Conservation (phyloP, 768 basidiomycete species). For the Lentinula boryana region DNA sequence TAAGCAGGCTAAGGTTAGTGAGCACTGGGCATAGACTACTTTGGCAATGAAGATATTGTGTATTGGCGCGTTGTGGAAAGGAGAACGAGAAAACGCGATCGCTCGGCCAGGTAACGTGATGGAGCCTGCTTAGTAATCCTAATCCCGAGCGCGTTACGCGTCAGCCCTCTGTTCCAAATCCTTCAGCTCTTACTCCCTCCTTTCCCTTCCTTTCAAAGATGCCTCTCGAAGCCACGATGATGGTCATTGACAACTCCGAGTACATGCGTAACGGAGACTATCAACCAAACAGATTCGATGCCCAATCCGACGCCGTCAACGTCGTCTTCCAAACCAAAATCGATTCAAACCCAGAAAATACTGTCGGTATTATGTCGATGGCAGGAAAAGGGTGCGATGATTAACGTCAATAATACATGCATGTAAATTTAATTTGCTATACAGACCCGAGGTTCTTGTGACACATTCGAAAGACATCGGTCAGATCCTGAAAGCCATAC, state of each 20-base stretch:
- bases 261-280: conserved; percentile 97
- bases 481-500: conserved; percentile 78
- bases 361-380: conserved; percentile 98
- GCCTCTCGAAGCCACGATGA: conserved; percentile 97
- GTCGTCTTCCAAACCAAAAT: conserved; percentile 90
- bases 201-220: conserved; percentile 39
- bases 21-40: no score
- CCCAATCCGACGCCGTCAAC: conserved; percentile 89
- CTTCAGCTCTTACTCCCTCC: background rate
- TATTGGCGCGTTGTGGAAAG: background rate
- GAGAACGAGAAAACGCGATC: background rate
- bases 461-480: conserved; percentile 95
- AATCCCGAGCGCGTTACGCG: conserved; percentile 4
- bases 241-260: conserved; percentile 96
- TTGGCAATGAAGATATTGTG: no score
- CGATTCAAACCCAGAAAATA: conserved; percentile 95
- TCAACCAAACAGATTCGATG: conserved; percentile 78
- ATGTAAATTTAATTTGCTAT: background rate
- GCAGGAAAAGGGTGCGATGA: conserved; percentile 82
- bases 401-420: background rate
- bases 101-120: background rate
- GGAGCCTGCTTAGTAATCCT: background rate
- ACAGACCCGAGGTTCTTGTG: conserved; percentile 92
- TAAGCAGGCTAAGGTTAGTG: no score
- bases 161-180: background rate